Evolutionary conservation across 345 rosid genomes (phyloP).

Genomic region (Gossypium raimondii): DNA sequence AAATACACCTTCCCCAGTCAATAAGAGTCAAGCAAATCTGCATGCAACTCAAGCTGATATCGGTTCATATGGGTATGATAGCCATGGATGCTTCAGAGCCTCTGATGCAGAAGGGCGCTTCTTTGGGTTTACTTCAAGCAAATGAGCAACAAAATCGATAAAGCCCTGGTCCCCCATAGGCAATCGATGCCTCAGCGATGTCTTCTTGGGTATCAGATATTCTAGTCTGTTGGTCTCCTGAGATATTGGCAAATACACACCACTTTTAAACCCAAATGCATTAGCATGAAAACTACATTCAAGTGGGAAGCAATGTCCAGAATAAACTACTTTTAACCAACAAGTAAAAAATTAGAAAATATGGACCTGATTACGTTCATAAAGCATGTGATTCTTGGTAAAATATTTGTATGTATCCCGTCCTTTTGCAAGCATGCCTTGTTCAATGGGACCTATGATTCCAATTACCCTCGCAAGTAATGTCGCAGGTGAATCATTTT

Average conservation of each 20-base stretch:
- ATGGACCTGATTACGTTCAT: constrained; percentile 88
- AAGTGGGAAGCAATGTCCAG: background rate
- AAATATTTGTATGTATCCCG: constrained; percentile 94
- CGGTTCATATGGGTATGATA: constrained; percentile 82
- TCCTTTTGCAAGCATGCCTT: constrained; percentile 84
- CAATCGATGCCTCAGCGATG: constrained; percentile 79
- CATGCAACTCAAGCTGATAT: constrained; percentile 61
- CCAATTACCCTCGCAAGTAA: constrained; percentile 91
- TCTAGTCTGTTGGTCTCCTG: constrained; percentile 89
- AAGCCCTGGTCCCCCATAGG: constrained; percentile 99
- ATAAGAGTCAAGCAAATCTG: constrained; percentile 6
- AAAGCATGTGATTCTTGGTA: constrained; percentile 86
- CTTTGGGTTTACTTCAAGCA: constrained; percentile 87
- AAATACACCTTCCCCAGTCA: constrained; percentile 23
- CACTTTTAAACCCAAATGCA: constrained; percentile 1
- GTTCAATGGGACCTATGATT: constrained; percentile 69
- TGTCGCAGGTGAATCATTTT: constrained; percentile 97
- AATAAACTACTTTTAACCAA: background rate
- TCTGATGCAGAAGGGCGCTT: constrained; percentile 86
- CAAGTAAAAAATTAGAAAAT: background rate
- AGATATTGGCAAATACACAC: constrained; percentile 12
- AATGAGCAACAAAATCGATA: constrained; percentile 75
- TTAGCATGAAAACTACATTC: background rate
- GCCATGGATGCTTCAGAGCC: constrained; percentile 95
- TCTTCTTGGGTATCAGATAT: constrained; percentile 83